Evolutionary conservation across 139 green algal genomes (phyloP).

Genomic region (Spirogloea muscicola): DNA sequence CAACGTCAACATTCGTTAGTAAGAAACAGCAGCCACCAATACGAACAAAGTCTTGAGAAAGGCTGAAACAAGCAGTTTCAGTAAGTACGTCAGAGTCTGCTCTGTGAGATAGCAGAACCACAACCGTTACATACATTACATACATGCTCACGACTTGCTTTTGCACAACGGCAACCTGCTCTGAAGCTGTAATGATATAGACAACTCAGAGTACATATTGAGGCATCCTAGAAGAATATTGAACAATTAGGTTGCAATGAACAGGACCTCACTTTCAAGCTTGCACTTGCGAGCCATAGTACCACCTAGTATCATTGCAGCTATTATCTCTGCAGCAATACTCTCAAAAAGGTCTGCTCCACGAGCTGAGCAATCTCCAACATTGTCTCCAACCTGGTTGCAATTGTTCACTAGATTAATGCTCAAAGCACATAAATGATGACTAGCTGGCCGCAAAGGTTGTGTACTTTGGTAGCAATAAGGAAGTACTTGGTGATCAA

Average conservation of each 20-base stretch:
- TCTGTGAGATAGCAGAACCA: not conserved
- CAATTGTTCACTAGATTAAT: too few species aligned
- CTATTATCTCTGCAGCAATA: constrained; percentile 56
- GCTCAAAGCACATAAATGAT: too few species aligned
- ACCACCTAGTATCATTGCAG: constrained; percentile 62
- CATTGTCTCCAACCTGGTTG: constrained; percentile 63
- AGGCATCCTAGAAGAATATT: not conserved
- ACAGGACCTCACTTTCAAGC: constrained; percentile 22
- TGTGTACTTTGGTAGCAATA: too few species aligned
- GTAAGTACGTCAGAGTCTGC: not conserved
- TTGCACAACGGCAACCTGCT: not conserved
- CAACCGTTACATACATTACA: too few species aligned
- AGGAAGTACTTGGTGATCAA: too few species aligned
- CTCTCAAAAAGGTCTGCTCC: constrained; percentile 72
- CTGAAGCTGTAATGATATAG: not conserved
- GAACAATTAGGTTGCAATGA: not conserved
- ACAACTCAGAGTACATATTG: too few species aligned
- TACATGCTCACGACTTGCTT: not conserved
- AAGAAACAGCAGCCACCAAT: too few species aligned
- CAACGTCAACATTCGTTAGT: not conserved
- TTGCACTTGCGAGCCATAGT: constrained; percentile 55
- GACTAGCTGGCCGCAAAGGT: too few species aligned
- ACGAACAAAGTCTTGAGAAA: too few species aligned
- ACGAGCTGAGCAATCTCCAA: constrained; percentile 62
- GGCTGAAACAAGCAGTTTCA: not conserved